Evolutionary conservation across 225 moss, liverwort and hornwort genomes (phyloP).

Genomic region (Bryoerythrophyllum caledonicum): DNA sequence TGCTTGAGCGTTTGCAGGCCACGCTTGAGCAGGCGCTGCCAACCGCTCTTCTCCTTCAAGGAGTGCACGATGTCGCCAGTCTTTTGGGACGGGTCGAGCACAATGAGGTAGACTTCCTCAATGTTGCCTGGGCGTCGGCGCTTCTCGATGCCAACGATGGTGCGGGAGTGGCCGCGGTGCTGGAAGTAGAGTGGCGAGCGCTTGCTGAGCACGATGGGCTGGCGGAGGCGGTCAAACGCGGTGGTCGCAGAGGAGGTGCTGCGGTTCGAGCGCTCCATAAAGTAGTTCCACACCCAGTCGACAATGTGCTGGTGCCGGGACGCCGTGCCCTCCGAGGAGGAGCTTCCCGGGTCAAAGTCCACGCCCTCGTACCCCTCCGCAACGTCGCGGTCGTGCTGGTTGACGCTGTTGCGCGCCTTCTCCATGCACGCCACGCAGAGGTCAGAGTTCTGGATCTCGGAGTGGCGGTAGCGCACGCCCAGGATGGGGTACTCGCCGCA

Average conservation of each 20-base stretch:
- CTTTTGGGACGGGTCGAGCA: slow-evolving; percentile 73
- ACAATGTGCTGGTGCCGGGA: slow-evolving; percentile 63
- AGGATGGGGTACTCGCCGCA: slow-evolving; percentile 52
- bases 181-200: slow-evolving; percentile 80
- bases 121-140: slow-evolving; percentile 43
- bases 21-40: slow-evolving; percentile 61
- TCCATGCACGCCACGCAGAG: slow-evolving; percentile 58
- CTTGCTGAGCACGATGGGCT: slow-evolving; percentile 56
- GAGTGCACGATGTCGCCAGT: slow-evolving; percentile 53
- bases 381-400: slow-evolving; percentile 34
- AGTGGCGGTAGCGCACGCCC: slow-evolving; percentile 41
- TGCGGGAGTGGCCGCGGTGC: slow-evolving; percentile 75
- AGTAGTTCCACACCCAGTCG: slow-evolving; percentile 90
- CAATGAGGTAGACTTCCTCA: slow-evolving; percentile 61
- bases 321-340: slow-evolving; percentile 26
- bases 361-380: slow-evolving; percentile 44
- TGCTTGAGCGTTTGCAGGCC: slow-evolving; percentile 65
- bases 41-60: slow-evolving; percentile 55
- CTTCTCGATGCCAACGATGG: slow-evolving; percentile 76
- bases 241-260: slow-evolving; percentile 21
- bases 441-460: slow-evolving; percentile 27
- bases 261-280: slow-evolving; percentile 43
- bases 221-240: slow-evolving; percentile 44
- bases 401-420: slow-evolving; percentile 34
- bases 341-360: slow-evolving; percentile 26